Evolutionary conservation across 495 filamentous ascomycete species (phyloP).

Genomic region (Friedmanniomyces endolithicus): DNA sequence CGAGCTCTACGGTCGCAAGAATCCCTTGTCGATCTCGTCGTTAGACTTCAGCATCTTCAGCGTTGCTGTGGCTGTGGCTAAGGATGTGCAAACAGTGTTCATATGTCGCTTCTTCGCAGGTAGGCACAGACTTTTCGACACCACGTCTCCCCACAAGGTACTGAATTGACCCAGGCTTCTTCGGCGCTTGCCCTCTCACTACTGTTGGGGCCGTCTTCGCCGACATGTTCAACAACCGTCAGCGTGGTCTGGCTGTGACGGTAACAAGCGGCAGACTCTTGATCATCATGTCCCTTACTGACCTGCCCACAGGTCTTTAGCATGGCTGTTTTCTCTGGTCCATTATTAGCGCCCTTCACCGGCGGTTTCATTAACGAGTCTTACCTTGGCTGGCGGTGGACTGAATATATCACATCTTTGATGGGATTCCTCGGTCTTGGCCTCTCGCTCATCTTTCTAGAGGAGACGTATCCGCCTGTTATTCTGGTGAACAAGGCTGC

Average conservation of each 20-base stretch:
- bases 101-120: slow-evolving; percentile 38
- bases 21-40: slow-evolving; percentile 21
- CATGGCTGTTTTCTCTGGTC: slow-evolving; percentile 73
- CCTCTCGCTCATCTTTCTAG: slow-evolving; percentile 58
- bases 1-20: slow-evolving; percentile 27
- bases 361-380: slow-evolving; percentile 67
- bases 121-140: neutral
- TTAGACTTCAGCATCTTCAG: slow-evolving; percentile 27
- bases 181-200: slow-evolving; percentile 39
- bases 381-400: slow-evolving; percentile 76
- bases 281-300: neutral
- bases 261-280: neutral
- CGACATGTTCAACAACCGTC: slow-evolving; percentile 67
- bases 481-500: slow-evolving; percentile 66
- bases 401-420: slow-evolving; percentile 57
- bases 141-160: slow-evolving; percentile 24
- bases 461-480: slow-evolving; percentile 75
- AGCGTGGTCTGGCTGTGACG: slow-evolving; percentile 67
- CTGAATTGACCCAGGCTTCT: slow-evolving; percentile 30
- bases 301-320: slow-evolving; percentile 44
- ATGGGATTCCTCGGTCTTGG: slow-evolving; percentile 65
- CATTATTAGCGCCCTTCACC: slow-evolving; percentile 68
- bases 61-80: slow-evolving; percentile 23
- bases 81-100: slow-evolving; percentile 38
- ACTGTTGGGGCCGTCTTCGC: slow-evolving; percentile 41